These are phyloP conservation scores for Scheffersomyces spartinae DNA, from an alignment of 805 yeast genomes.

Conservation along the genomic window DNA sequence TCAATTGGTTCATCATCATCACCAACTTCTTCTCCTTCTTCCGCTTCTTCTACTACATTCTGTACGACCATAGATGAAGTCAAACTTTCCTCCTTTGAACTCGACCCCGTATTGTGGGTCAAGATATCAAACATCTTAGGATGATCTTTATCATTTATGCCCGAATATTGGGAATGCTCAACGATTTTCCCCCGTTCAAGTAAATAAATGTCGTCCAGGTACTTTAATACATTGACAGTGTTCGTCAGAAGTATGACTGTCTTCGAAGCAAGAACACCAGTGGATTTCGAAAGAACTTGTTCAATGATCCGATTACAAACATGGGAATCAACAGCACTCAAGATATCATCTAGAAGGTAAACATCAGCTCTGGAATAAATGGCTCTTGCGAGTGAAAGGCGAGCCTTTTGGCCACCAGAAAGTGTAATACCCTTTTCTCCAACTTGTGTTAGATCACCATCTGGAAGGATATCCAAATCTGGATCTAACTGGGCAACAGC, in stretches of 20 bases:
- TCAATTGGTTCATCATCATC: conserved; percentile 6
- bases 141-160: no score
- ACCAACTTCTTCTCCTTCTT: conserved; percentile 8
- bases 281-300: conserved; percentile 29
- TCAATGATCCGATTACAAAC: conserved; percentile 47
- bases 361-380: conserved; percentile 52
- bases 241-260: conserved; percentile 51
- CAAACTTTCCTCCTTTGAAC: no score
- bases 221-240: conserved; percentile 40
- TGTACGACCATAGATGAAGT: no score
- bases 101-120: conserved; percentile 6
- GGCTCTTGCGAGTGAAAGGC: conserved; percentile 58
- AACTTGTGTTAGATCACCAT: conserved; percentile 42
- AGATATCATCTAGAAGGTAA: conserved; percentile 50
- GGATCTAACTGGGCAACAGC: conserved; percentile 38
- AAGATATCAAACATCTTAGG: conserved; percentile 9
- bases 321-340: conserved; percentile 65
- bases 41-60: no score
- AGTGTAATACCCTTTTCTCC: conserved; percentile 54
- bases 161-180: no score
- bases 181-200: conserved; percentile 41
- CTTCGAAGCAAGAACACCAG: conserved; percentile 39
- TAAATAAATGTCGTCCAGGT: conserved; percentile 51
- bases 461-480: conserved; percentile 37
- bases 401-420: conserved; percentile 54